Evolutionary conservation across 768 basidiomycete species (phyloP), one percentile per base, ranked within the genome.

Genomic region (Naganishia vaughanmartiniae): DNA sequence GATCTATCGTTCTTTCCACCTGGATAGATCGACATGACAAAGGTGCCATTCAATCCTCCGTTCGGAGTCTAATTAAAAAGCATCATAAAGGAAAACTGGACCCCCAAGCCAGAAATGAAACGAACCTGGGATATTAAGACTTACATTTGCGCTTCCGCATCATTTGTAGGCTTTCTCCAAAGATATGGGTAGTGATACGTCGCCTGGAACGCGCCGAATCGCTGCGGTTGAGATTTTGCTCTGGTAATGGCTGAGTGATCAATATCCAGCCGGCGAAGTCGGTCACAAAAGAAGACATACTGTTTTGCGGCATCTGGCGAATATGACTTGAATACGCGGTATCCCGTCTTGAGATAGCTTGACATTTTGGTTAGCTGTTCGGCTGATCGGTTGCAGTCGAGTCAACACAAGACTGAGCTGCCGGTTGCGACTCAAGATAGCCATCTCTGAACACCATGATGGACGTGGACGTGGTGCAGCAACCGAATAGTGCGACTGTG

Each of bases 71-170:
- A 75, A 77, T 76, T 77, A 75, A 75, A 72, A 55, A 73, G 66
- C 69, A 74, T 76, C 75, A 74, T 73, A 46, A 74, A 72, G 69
- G 39, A 26, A 30, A 63, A 58, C 66, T 15, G 56, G 30, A 28
- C 56, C 58, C 33, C 56, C 48, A 53, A 9, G 14, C 53, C 33
- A 19, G 4, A 21, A 28, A 36, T 24, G 11, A 21, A 48, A n/a
- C 63, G 31, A 24, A 24, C 60, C n/a, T 63, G n/a, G 30, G 65
- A 21, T 58, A 7, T 26, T 51, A 39, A n/a, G 9, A 78, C 79
- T 76, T 60, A 78, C 79, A 68, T 48, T 67, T 81, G 80, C 26
- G 80, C 80, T 31, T 81, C 77, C 17, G 69, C 70, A 68, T 81
- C 78, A 11, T 74, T 79, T 17, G 72, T 31, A 26, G 79, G 80